phyloP scores from a whole-genome alignment of 2,329 filamentous ascomycete species.

The Sclerotiophoma versabilis region DNA sequence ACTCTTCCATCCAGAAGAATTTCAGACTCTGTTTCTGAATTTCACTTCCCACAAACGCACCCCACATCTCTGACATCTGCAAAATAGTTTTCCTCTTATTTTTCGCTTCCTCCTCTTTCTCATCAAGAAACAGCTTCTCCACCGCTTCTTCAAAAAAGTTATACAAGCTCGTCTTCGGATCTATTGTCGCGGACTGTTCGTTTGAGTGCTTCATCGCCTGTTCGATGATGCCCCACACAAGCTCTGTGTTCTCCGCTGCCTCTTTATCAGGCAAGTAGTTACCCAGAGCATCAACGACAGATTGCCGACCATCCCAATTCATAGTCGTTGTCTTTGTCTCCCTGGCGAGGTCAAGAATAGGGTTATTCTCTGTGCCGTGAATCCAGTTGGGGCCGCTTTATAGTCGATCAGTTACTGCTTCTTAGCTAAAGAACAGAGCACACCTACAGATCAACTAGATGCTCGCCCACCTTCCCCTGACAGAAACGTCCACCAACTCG shows the following conservation, averaged over 20 bases:
- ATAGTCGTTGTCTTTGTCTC: constrained; percentile 64
- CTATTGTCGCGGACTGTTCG: constrained; percentile 60
- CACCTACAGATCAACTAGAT: constrained; percentile 65
- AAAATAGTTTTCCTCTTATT: constrained; percentile 59
- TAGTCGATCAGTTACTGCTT: not conserved
- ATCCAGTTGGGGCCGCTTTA: constrained; percentile 81
- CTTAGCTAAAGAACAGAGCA: not conserved
- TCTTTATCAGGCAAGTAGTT: constrained; percentile 55
- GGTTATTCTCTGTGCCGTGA: constrained; percentile 74
- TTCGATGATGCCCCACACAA: constrained; percentile 73
- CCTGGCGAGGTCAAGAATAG: constrained; percentile 71
- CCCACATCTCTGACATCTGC: constrained; percentile 70
- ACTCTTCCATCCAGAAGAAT: constrained; percentile 81
- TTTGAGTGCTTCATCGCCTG: constrained; percentile 73
- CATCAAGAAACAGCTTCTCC: constrained; percentile 49
- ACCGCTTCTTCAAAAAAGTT: constrained; percentile 64
- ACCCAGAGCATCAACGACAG: constrained; percentile 66
- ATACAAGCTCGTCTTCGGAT: constrained; percentile 60
- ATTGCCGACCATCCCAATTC: constrained; percentile 62
- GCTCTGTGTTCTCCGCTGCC: constrained; percentile 50
- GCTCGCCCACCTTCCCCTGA: constrained; percentile 57
- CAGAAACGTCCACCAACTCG: constrained; percentile 70
- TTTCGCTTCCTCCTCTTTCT: constrained; percentile 48
- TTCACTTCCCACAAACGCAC: constrained; percentile 72
- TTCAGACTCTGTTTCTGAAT: constrained; percentile 72